Conservation (phyloP, 805 yeast genomes). For the Citeromyces matritensis region DNA sequence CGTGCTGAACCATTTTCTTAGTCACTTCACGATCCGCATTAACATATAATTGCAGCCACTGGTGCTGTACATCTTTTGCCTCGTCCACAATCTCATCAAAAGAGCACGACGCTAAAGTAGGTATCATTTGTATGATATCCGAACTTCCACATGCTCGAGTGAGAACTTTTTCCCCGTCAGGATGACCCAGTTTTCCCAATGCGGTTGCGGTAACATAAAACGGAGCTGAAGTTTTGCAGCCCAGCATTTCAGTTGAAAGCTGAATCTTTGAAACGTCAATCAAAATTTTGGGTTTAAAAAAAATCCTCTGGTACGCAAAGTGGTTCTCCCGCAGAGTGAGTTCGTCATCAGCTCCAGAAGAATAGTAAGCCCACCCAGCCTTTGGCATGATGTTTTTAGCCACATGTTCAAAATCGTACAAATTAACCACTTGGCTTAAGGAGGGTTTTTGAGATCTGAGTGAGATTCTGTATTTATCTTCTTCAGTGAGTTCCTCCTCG, state of each 20-base stretch:
- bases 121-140: slow-evolving; percentile 75
- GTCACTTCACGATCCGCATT: slow-evolving; percentile 61
- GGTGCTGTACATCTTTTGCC: slow-evolving; percentile 49
- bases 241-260: slow-evolving; percentile 58
- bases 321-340: slow-evolving; percentile 83
- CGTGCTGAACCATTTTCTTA: slow-evolving; percentile 46
- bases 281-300: slow-evolving; percentile 72
- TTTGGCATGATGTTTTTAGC: slow-evolving; percentile 68
- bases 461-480: slow-evolving; percentile 25
- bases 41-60: slow-evolving; percentile 85
- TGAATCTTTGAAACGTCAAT: slow-evolving; percentile 73
- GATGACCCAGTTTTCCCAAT: slow-evolving; percentile 80
- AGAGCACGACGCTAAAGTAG: slow-evolving; percentile 81
- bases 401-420: slow-evolving; percentile 77
- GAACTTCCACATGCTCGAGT: slow-evolving; percentile 72
- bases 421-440: slow-evolving; percentile 52
- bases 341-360: slow-evolving; percentile 89
- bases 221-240: slow-evolving; percentile 56
- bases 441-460: slow-evolving; percentile 45
- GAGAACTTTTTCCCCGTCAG: slow-evolving; percentile 81
- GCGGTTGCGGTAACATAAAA: slow-evolving; percentile 91
- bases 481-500: slow-evolving; percentile 18
- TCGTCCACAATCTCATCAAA: slow-evolving; percentile 74
- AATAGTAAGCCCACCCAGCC: slow-evolving; percentile 86
- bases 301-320: slow-evolving; percentile 73